A percentile compares a stretch with the other conserved stretches of the same genome.
These are phyloP conservation scores for Neotropicomus parvogracilis DNA, from an alignment of 1,284 basidiomycete species.

Conservation along the genomic window DNA sequence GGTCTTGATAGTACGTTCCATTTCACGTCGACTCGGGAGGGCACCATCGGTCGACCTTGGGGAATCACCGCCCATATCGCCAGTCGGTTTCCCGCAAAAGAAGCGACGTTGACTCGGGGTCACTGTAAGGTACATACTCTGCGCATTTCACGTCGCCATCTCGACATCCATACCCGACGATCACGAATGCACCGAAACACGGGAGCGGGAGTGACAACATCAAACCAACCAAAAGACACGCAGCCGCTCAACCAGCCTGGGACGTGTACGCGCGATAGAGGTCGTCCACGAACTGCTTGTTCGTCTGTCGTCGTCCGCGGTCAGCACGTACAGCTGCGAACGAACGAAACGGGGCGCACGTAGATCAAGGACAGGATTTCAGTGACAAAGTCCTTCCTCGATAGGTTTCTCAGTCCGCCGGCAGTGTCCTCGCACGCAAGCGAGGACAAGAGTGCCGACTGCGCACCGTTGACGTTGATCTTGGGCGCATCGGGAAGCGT, in stretches of 20 bases:
- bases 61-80: too few species aligned
- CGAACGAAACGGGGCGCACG: conserved; percentile 41
- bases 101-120: too few species aligned
- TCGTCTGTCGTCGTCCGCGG: conserved; percentile 36
- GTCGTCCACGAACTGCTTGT: conserved; percentile 49
- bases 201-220: too few species aligned
- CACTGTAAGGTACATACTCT: too few species aligned
- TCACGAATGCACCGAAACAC: too few species aligned
- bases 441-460: conserved; percentile 32
- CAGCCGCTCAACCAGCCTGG: conserved; percentile 17
- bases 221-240: background rate
- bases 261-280: conserved; percentile 48
- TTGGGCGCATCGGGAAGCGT: conserved; percentile 5
- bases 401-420: conserved; percentile 31
- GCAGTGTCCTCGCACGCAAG: conserved; percentile 19
- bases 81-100: too few species aligned
- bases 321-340: conserved; percentile 1
- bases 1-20: too few species aligned
- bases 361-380: conserved; percentile 68
- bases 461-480: conserved; percentile 25
- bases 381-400: conserved; percentile 61
- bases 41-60: too few species aligned
- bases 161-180: too few species aligned
- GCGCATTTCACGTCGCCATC: too few species aligned
- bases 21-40: too few species aligned